phyloP scores from a whole-genome alignment of 1,284 basidiomycete genomes.

The Sporisorium exsertum region DNA sequence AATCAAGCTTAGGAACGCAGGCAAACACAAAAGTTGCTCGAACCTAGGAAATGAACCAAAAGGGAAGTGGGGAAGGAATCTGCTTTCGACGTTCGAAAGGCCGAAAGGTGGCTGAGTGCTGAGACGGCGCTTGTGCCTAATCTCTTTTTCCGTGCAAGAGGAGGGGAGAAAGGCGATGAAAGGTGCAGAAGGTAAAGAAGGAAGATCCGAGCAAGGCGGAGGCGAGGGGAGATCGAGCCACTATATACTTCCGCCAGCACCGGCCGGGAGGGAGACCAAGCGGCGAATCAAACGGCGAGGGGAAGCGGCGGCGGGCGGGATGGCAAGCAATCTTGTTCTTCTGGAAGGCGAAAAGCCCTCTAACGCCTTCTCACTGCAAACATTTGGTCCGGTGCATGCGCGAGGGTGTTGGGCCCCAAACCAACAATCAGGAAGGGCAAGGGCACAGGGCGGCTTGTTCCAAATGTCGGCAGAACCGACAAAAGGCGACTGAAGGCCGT shows the following conservation, averaged over 20 bases:
- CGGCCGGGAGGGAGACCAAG: not conserved
- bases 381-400: conserved; percentile 17
- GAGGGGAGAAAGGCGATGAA: conserved; percentile 20
- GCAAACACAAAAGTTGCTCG: conserved; percentile 24
- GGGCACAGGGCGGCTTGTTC: conserved; percentile 7
- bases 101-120: conserved; percentile 7
- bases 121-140: conserved; percentile 49
- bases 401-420: conserved; percentile 1
- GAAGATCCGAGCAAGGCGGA: conserved; percentile 5
- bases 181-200: not conserved
- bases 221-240: conserved; percentile 2
- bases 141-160: conserved; percentile 29
- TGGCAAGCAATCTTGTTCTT: not conserved
- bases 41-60: conserved; percentile 4
- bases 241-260: conserved; percentile 33
- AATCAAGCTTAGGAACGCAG: conserved; percentile 12
- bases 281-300: conserved; percentile 1
- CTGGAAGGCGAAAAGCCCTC: conserved; percentile 15
- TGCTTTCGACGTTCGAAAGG: conserved; percentile 34
- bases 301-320: not conserved
- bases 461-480: conserved; percentile 34
- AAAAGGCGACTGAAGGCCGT: conserved; percentile 9
- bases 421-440: not conserved
- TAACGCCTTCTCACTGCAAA: not conserved
- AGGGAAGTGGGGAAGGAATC: not conserved